Evolutionary conservation across 1,284 basidiomycete species (phyloP), one percentile per base, ranked within the genome.

Genomic region (Microbotryum saponariae): DNA sequence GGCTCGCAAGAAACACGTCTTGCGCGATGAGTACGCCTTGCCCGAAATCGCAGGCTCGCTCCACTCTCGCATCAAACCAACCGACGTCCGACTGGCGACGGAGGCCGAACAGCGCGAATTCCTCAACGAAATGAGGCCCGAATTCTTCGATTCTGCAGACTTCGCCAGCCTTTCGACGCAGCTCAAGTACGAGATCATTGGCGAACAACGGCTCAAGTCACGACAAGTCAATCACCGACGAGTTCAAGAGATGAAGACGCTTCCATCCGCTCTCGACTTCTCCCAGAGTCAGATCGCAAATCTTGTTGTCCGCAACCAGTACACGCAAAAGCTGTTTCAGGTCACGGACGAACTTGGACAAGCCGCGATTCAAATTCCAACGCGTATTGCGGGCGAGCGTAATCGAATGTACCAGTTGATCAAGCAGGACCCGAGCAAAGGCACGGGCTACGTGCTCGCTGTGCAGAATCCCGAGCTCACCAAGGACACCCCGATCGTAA

Each of bases 131-230:
- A 89, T 96, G 82, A 83, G 85, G 4, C 91, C 91, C 0, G 90
- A 91, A 70, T 91, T 96, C 73, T 88, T 97, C 70, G 92, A 97
- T 73, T 81, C 88, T 9, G 88, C 86, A n/a, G 67, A 68, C 46
- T 99, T 99, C 73, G 85, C 86, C 29, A 89, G 91, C 64, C 82
- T 98, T 12, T 92, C 96, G 0, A 91, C 90, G 0, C 93, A 97
- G 75, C 85, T 96, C 25, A 92, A 99, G 74, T 99, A 98, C 76
- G 96, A 99, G 78, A 92, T 99, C 68, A 87, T 98, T 33, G 94
- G 94, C 61, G 96, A 99, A 77, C 78, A 97, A 61, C 84, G 72
- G 5, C 79, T 94, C 51, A 91, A 91, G 74, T 97, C 92, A 1
- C 83, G 96, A 2, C 91, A 96, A 75, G 94, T 91, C 8, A 96